phyloP scores from a whole-genome alignment of 2,329 filamentous ascomycete genomes.

The Monilinia fructigena region DNA sequence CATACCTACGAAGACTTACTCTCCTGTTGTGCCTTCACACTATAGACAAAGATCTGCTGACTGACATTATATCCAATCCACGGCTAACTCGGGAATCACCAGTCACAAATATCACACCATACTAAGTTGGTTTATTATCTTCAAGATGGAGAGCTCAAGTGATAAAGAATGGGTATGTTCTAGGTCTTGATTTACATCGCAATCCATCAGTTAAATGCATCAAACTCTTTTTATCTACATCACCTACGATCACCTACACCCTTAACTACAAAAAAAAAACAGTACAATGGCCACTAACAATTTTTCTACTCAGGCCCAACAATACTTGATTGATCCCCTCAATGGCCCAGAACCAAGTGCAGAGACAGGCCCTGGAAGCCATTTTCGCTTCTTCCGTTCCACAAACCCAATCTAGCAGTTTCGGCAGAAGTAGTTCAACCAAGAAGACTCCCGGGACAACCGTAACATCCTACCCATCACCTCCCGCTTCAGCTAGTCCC shows the following conservation, averaged over 20 bases:
- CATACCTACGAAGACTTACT: neutral
- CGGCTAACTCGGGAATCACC: neutral
- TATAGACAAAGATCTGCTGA: neutral
- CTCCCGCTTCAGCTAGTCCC: slow-evolving; percentile 55
- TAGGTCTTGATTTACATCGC: neutral
- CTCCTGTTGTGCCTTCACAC: slow-evolving; percentile 5
- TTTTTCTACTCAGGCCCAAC: slow-evolving; percentile 51
- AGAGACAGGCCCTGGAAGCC: slow-evolving; percentile 63
- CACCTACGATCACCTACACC: neutral
- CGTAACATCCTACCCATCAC: slow-evolving; percentile 45
- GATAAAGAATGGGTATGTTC: slow-evolving; percentile 22
- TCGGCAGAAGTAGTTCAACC: slow-evolving; percentile 20
- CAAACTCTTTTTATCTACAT: neutral
- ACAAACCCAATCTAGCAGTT: slow-evolving; percentile 24
- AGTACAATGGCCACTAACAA: slow-evolving; percentile 10
- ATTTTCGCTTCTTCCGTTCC: slow-evolving; percentile 37
- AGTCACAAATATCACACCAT: neutral
- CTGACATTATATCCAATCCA: neutral
- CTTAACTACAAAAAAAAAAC: neutral
- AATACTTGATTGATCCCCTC: slow-evolving; percentile 49
- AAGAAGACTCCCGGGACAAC: slow-evolving; percentile 25
- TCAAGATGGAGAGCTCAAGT: slow-evolving; percentile 19
- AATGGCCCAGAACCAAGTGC: slow-evolving; percentile 65
- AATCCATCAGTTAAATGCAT: neutral
- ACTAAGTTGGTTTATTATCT: neutral